Evolutionary conservation across 2,329 filamentous ascomycete species (phyloP).

Genomic region (Aspergillus sergii): DNA sequence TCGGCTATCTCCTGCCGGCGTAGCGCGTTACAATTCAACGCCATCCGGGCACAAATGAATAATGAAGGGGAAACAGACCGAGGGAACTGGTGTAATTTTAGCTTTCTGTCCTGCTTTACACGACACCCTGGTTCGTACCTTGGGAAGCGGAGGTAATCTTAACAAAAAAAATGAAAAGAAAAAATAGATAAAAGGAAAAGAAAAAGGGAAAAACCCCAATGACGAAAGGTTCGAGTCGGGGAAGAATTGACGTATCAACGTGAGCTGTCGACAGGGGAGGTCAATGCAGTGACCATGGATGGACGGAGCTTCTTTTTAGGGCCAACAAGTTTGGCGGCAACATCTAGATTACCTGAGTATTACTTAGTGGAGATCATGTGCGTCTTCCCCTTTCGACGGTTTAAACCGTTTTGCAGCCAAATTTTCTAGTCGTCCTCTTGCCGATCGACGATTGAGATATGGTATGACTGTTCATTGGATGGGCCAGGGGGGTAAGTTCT

Average conservation of each 20-base stretch:
- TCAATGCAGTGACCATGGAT: conserved; percentile 12
- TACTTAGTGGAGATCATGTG: neutral
- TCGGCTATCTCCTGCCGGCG: conserved; percentile 1
- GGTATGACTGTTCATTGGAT: neutral
- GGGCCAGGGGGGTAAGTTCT: neutral
- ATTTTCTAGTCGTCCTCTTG: neutral
- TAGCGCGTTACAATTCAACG: conserved; percentile 1
- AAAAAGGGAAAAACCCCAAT: neutral
- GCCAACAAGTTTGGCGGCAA: conserved; percentile 20
- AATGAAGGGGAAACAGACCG: neutral
- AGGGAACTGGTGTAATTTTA: neutral
- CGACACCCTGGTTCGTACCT: conserved; percentile 1
- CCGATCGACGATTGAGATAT: neutral
- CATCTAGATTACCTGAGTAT: conserved; percentile 24
- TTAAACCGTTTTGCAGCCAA: neutral
- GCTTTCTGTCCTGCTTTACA: conserved; percentile 4
- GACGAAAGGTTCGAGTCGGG: neutral
- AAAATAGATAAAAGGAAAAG: neutral
- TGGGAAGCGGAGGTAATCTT: neutral
- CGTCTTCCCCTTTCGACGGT: neutral
- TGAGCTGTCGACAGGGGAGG: conserved; percentile 29
- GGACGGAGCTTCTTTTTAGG: conserved; percentile 2
- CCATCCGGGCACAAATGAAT: conserved; percentile 2
- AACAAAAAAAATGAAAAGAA: neutral
- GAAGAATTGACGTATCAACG: conserved; percentile 33